Percentiles rank a stretch among this genome's conserved stretches.
These are phyloP conservation scores for Arachis stenosperma DNA, from an alignment of 306 rosid species.

Conservation along the genomic window DNA sequence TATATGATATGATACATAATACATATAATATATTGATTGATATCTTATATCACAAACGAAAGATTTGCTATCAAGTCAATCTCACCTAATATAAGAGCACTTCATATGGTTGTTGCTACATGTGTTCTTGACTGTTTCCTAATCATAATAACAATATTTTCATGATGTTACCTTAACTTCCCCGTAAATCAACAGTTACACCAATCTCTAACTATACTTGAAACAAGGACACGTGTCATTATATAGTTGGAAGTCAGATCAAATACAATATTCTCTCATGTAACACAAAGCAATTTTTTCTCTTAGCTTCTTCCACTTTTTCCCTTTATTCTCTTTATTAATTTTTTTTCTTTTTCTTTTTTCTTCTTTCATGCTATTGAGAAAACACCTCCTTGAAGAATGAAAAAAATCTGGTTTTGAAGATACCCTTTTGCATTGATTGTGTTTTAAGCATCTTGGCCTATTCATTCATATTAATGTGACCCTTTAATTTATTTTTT, in stretches of 20 bases:
- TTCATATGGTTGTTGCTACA: conserved; percentile 31
- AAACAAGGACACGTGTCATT: conserved; percentile 34
- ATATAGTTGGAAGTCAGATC: conserved; percentile 17
- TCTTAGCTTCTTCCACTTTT: conserved; percentile 24
- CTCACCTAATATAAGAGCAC: conserved; percentile 30
- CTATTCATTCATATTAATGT: conserved; percentile 18
- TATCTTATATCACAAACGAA: conserved; percentile 18
- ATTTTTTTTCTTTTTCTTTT: conserved; percentile 11
- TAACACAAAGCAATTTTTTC: conserved; percentile 32
- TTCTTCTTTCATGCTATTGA: conserved; percentile 14
- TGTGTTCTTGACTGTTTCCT: conserved; percentile 54
- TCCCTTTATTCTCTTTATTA: conserved; percentile 8
- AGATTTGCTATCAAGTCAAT: conserved; percentile 7
- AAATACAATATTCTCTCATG: conserved; percentile 15
- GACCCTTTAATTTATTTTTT: conserved; percentile 19
- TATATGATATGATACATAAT: background rate
- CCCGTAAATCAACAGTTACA: conserved; percentile 46
- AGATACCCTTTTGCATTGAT: conserved; percentile 22
- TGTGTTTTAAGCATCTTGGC: conserved; percentile 42
- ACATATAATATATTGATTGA: too few species aligned
- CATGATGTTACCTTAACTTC: conserved; percentile 54
- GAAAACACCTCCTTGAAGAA: conserved; percentile 37
- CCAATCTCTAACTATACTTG: conserved; percentile 12
- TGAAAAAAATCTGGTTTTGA: conserved; percentile 9
- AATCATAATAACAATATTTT: conserved; percentile 25